These are phyloP conservation scores for Nicotiana knightiana DNA, from an alignment of 257 asterid genomes.

Conservation along the genomic window DNA sequence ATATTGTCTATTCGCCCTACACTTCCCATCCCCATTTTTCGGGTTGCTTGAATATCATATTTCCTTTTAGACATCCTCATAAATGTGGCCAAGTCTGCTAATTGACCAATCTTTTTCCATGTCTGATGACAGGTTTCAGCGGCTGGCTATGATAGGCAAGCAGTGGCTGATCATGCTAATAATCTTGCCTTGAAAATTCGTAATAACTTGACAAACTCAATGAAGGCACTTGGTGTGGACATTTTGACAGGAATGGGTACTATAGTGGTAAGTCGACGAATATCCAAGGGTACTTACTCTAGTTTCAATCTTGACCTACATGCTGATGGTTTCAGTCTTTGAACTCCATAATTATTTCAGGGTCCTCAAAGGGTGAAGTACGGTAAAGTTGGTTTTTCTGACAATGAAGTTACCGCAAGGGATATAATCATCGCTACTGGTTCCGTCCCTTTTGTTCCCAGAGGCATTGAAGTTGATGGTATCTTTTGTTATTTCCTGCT, in stretches of 20 bases:
- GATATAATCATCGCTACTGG: conserved; percentile 93
- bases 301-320: neutral
- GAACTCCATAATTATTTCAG: conserved; percentile 27
- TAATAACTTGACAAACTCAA: conserved; percentile 79
- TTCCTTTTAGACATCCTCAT: neutral
- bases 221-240: conserved; percentile 91
- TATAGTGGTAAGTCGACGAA: conserved; percentile 49
- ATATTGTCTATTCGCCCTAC: neutral
- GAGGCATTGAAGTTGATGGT: conserved; percentile 98
- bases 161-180: conserved; percentile 92
- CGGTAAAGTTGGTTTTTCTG: conserved; percentile 20
- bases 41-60: neutral
- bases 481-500: neutral
- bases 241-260: conserved; percentile 88
- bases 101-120: neutral
- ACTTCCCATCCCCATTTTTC: neutral
- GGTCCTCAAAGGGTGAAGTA: conserved; percentile 90
- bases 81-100: neutral
- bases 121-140: conserved; percentile 64
- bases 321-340: neutral
- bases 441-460: conserved; percentile 87
- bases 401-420: conserved; percentile 66
- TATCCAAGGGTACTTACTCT: neutral
- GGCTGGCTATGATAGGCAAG: conserved; percentile 85
- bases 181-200: conserved; percentile 84